Evolutionary conservation across 2,329 filamentous ascomycete species (phyloP), one percentile per base, ranked within the genome.

Genomic region (Xylariaceae sp.): DNA sequence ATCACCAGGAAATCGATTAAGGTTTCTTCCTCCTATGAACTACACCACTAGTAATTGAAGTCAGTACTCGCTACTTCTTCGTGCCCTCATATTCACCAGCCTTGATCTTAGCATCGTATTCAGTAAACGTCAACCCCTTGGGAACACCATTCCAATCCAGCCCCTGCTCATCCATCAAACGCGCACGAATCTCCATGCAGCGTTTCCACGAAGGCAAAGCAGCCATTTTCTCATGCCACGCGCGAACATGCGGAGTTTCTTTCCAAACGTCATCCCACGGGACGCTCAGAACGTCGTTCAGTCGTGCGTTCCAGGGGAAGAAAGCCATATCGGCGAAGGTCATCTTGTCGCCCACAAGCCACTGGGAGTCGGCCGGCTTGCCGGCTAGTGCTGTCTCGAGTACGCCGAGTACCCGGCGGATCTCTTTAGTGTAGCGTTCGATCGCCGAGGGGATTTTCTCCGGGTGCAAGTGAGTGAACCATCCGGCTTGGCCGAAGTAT

Each of bases 131-230:
- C 22, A 28, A n/a, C n/a, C 43, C 43, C 7, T 36, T 38, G 31
- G 44, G 44, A 18, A 19, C 33, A 3, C 44, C 44, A 22, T 46
- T 22, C 33, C 17, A 34, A 13, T 19, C 33, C 18, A 46, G 33
- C 18, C 68, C 67, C 50, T 72, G 66, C 44, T 70, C 66, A n/a
- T 71, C 67, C 67, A 72, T 69, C 11, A 71, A 53, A 11, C 53
- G 44, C 6, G 56, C 66, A 1, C 66, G 60, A 7, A 49, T 56
- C 42, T 68, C 63, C 66, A 71, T 70, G 14, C 56, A 48, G 13
- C 58, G 57, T 53, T 67, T 67, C 69, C 67, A 72, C 2, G 63
- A 63, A 1, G 62, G 61, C 31, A 65, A 57, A 12, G 40, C 49
- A 2, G 60, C 49, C 69, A 73, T 71, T 1, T 61, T 44, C 53